phyloP scores from a whole-genome alignment of 345 rosid species.

The Citrus sinensis region DNA sequence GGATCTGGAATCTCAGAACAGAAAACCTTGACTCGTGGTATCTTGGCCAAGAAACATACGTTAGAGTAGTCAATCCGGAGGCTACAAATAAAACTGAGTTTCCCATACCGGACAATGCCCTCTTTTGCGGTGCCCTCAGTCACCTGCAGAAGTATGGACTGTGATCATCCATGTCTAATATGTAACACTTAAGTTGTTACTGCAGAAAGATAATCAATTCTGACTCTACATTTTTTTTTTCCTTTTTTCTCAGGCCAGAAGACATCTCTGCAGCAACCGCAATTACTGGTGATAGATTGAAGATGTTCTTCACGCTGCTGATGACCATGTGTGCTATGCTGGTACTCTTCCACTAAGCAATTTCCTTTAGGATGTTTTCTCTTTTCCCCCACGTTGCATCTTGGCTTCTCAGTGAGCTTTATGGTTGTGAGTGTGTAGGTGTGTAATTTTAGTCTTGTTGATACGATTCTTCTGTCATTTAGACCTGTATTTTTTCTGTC shows the following conservation, averaged over 20 bases:
- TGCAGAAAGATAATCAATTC: not conserved
- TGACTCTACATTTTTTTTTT: slow-evolving; percentile 10
- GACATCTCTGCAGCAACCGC: slow-evolving; percentile 52
- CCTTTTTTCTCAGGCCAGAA: slow-evolving; percentile 54
- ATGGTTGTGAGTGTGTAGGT: slow-evolving; percentile 35
- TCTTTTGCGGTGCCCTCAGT: slow-evolving; percentile 77
- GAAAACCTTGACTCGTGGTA: slow-evolving; percentile 99
- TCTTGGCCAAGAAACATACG: slow-evolving; percentile 96
- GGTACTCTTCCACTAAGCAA: slow-evolving; percentile 17
- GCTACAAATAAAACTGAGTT: slow-evolving; percentile 87
- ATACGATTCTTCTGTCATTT: slow-evolving; percentile 27
- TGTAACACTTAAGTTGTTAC: not conserved
- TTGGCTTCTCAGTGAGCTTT: slow-evolving; percentile 22
- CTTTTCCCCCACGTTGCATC: slow-evolving; percentile 10
- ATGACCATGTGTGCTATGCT: slow-evolving; percentile 24
- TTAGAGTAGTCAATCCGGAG: slow-evolving; percentile 89
- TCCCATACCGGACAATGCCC: slow-evolving; percentile 75
- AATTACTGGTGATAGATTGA: slow-evolving; percentile 15
- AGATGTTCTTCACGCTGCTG: slow-evolving; percentile 31
- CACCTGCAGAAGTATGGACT: slow-evolving; percentile 68
- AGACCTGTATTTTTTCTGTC: slow-evolving; percentile 18
- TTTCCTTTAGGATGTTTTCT: slow-evolving; percentile 9
- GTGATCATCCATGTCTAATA: not conserved
- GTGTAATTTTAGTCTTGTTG: slow-evolving; percentile 33
- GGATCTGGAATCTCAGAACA: slow-evolving; percentile 93